A percentile compares a stretch with the other conserved stretches of the same genome.
These are phyloP conservation scores for Aspergillus glaucus DNA, from an alignment of 2,329 filamentous ascomycete species.

Conservation along the genomic window DNA sequence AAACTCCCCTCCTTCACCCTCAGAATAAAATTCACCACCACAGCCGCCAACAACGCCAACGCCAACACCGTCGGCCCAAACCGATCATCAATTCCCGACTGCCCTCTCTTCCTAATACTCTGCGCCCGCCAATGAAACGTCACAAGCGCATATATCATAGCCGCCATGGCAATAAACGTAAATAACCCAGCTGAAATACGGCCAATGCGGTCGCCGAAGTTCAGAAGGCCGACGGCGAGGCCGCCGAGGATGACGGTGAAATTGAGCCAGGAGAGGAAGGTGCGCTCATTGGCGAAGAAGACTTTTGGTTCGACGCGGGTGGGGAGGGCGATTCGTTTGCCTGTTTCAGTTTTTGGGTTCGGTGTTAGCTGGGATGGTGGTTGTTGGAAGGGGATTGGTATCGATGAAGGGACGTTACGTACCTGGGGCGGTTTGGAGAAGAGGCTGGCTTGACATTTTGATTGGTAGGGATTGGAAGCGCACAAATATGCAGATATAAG, in stretches of 20 bases:
- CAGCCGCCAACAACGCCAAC: constrained; percentile 75
- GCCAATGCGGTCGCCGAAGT: constrained; percentile 91
- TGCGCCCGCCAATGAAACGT: constrained; percentile 97
- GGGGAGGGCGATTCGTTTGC: constrained; percentile 96
- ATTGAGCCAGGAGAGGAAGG: constrained; percentile 99
- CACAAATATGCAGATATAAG: too few relatives aligned
- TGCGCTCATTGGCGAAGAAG: constrained; percentile 99
- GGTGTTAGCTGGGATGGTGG: neutral
- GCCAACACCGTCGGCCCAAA: constrained; percentile 89
- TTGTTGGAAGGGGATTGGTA: constrained; percentile 1
- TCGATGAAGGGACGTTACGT: constrained; percentile 24
- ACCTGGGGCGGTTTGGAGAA: constrained; percentile 92
- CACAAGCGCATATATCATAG: constrained; percentile 89
- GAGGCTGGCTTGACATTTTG: constrained; percentile 89
- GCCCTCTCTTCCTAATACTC: constrained; percentile 82
- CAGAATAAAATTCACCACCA: constrained; percentile 94
- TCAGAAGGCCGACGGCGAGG: constrained; percentile 91
- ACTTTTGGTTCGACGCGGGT: constrained; percentile 98
- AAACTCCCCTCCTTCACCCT: constrained; percentile 39
- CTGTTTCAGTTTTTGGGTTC: constrained; percentile 41
- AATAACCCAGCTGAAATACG: constrained; percentile 93
- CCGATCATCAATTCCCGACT: constrained; percentile 93
- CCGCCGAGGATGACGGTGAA: constrained; percentile 98
- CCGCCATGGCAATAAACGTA: constrained; percentile 86
- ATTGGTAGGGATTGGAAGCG: neutral